Percentiles rank a stretch among this genome's conserved stretches.
Conservation (phyloP, 2,329 filamentous ascomycete genomes). For the Eutypella sp. region DNA sequence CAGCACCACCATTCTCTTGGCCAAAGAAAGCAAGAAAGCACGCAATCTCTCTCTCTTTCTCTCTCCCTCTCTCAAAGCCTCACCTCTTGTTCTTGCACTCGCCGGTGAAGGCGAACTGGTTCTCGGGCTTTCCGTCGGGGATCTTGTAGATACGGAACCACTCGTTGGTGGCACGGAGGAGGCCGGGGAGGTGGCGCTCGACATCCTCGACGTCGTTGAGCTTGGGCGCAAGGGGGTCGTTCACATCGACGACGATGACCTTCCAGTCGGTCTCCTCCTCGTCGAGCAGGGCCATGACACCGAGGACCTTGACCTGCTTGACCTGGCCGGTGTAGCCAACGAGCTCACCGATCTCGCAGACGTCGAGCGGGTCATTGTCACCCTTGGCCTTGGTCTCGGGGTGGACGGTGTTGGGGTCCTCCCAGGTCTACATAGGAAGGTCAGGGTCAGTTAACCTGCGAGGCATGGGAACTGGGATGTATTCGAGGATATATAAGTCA, state of each 20-base stretch:
- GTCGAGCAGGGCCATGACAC: slow-evolving; percentile 97
- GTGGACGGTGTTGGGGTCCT: slow-evolving; percentile 93
- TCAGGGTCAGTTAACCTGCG: slow-evolving; percentile 2
- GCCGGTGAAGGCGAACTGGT: slow-evolving; percentile 99
- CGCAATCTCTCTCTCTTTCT: too few relatives aligned
- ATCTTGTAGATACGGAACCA: slow-evolving; percentile 99
- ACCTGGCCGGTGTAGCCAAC: slow-evolving; percentile 94
- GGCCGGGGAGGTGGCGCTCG: slow-evolving; percentile 93
- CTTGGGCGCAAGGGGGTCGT: slow-evolving; percentile 93
- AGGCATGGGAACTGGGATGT: slow-evolving; percentile 2
- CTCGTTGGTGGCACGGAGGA: slow-evolving; percentile 96
- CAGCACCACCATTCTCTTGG: slow-evolving; percentile 12
- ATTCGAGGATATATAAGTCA: slow-evolving; percentile 4
- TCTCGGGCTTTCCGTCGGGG: slow-evolving; percentile 99
- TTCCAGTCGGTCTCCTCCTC: slow-evolving; percentile 99
- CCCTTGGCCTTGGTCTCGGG: slow-evolving; percentile 99
- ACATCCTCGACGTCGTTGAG: slow-evolving; percentile 99
- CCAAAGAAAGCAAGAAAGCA: neutral
- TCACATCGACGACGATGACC: slow-evolving; percentile 98
- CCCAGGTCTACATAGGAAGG: slow-evolving; percentile 71
- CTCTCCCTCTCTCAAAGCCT: too few relatives aligned
- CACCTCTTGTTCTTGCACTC: slow-evolving; percentile 99
- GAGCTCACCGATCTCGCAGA: slow-evolving; percentile 98
- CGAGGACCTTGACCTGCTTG: slow-evolving; percentile 99
- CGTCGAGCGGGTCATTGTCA: slow-evolving; percentile 98